These are phyloP conservation scores for Moricandia moricandioides DNA, from an alignment of 345 rosid genomes.

Conservation along the genomic window DNA sequence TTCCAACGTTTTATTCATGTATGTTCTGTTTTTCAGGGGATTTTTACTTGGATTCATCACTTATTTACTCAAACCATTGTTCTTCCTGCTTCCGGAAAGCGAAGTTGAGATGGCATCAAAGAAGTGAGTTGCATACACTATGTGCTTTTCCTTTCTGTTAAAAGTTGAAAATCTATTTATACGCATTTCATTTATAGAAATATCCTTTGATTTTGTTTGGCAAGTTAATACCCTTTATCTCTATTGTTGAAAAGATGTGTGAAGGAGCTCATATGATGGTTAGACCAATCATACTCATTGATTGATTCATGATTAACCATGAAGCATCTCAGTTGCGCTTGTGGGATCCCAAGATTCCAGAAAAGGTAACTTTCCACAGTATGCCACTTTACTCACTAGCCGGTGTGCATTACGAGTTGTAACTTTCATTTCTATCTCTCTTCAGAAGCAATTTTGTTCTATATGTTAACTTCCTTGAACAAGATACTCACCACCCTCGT, in stretches of 20 bases:
- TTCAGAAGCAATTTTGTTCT: neutral
- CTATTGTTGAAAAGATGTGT: neutral
- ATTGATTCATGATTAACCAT: constrained; percentile 70
- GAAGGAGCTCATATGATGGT: constrained; percentile 10
- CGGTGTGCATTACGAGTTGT: constrained; percentile 77
- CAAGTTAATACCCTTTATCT: neutral
- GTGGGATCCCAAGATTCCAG: constrained; percentile 66
- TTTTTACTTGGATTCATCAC: neutral
- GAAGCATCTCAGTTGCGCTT: constrained; percentile 85
- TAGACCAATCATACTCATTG: constrained; percentile 76
- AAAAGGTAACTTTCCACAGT: constrained; percentile 50
- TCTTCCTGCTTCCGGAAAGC: constrained; percentile 1
- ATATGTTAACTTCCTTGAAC: neutral
- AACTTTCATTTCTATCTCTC: constrained; percentile 4
- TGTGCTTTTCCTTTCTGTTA: neutral
- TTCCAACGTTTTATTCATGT: neutral
- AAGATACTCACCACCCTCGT: constrained; percentile 16
- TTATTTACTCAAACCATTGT: neutral
- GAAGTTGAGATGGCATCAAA: neutral
- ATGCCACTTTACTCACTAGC: constrained; percentile 87
- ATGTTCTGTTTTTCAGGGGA: neutral
- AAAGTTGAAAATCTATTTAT: neutral
- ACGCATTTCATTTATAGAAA: neutral
- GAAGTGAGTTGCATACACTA: neutral
- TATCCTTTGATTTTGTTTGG: neutral